Conservation (phyloP, 768 basidiomycete species). For the Pleurotus djamor region DNA sequence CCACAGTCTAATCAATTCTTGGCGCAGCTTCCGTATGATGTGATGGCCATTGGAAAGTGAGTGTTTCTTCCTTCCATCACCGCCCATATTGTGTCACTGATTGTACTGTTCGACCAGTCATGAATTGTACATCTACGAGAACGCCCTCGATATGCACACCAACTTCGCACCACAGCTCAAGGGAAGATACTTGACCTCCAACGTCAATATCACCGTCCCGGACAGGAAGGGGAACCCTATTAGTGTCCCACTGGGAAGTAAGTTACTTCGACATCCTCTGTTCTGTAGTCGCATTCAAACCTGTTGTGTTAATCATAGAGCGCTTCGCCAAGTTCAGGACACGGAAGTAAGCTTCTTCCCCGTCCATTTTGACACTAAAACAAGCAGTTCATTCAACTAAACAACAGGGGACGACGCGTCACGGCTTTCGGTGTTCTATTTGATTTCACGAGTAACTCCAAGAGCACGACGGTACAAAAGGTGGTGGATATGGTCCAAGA, state of each 20-base stretch:
- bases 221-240: slow-evolving; percentile 33
- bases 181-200: slow-evolving; percentile 79
- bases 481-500: slow-evolving; percentile 80
- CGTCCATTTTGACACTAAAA: background rate
- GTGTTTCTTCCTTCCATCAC: slow-evolving; percentile 17
- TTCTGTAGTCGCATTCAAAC: background rate
- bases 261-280: background rate
- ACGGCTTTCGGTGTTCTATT: slow-evolving; percentile 81
- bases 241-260: slow-evolving; percentile 35
- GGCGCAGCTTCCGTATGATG: slow-evolving; percentile 55
- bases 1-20: background rate
- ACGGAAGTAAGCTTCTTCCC: slow-evolving; percentile 45
- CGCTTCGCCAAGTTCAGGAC: slow-evolving; percentile 76
- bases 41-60: slow-evolving; percentile 83
- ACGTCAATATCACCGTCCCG: slow-evolving; percentile 78
- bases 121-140: slow-evolving; percentile 73
- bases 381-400: background rate
- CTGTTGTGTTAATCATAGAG: slow-evolving; percentile 25
- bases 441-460: slow-evolving; percentile 70
- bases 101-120: slow-evolving; percentile 43
- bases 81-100: background rate
- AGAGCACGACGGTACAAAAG: slow-evolving; percentile 74
- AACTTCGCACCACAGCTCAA: slow-evolving; percentile 66
- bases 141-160: slow-evolving; percentile 67
- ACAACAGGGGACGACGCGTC: slow-evolving; percentile 56